A percentile compares a stretch with the other conserved stretches of the same genome.
These are phyloP conservation scores for Anisogramma anomala DNA, from an alignment of 2,329 filamentous ascomycete species.

Conservation along the genomic window DNA sequence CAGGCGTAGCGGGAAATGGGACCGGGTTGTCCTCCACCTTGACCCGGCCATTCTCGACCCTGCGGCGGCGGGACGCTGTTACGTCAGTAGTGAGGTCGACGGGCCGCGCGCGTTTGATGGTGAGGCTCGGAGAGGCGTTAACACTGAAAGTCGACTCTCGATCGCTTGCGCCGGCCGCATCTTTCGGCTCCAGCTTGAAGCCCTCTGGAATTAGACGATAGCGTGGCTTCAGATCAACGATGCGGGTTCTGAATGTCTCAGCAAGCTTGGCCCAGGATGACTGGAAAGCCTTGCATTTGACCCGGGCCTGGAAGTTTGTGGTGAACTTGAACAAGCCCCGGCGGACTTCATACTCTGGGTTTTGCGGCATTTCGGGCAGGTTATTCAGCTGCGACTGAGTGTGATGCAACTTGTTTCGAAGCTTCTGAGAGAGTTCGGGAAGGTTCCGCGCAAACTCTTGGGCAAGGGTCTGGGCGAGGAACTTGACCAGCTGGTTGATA, in stretches of 20 bases:
- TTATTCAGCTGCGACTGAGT: slow-evolving; percentile 44
- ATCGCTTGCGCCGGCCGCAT: slow-evolving; percentile 23
- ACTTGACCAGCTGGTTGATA: slow-evolving; percentile 39
- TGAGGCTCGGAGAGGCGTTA: slow-evolving; percentile 14
- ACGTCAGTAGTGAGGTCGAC: slow-evolving; percentile 8
- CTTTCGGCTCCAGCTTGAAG: slow-evolving; percentile 18
- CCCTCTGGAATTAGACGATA: slow-evolving; percentile 26
- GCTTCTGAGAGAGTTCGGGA: slow-evolving; percentile 37
- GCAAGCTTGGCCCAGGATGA: slow-evolving; percentile 35
- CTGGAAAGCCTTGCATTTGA: slow-evolving; percentile 39
- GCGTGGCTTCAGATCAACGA: slow-evolving; percentile 36
- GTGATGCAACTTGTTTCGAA: slow-evolving; percentile 33
- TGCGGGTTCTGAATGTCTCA: slow-evolving; percentile 37
- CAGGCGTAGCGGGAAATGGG: slow-evolving; percentile 1
- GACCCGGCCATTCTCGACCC: slow-evolving; percentile 13
- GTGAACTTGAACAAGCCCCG: slow-evolving; percentile 48
- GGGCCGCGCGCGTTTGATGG: slow-evolving; percentile 6
- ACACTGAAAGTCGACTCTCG: slow-evolving; percentile 26
- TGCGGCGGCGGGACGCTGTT: slow-evolving; percentile 8
- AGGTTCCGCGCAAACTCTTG: slow-evolving; percentile 39
- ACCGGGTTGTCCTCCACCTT: slow-evolving; percentile 18
- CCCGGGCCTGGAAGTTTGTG: slow-evolving; percentile 36
- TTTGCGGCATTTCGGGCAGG: slow-evolving; percentile 56
- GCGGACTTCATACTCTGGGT: slow-evolving; percentile 55
- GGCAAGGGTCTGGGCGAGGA: slow-evolving; percentile 40